phyloP scores from a whole-genome alignment of 2,329 filamentous ascomycete species.

The Aspergillus pseudoviridinutans region DNA sequence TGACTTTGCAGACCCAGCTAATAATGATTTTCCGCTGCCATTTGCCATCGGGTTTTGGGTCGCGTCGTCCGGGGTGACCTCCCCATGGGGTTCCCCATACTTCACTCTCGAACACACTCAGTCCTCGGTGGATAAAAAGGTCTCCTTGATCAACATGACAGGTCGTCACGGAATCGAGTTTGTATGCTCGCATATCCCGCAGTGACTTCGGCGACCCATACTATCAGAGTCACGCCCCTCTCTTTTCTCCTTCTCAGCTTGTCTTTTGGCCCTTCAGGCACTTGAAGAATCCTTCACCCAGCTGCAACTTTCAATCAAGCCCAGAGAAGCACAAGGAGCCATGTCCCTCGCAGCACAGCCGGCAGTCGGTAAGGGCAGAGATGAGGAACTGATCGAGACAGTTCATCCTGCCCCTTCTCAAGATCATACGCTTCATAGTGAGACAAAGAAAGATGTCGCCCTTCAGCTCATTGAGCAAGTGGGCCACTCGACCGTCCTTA shows the following conservation, averaged over 20 bases:
- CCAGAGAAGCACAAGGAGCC: constrained; percentile 1
- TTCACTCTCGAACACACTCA: not conserved
- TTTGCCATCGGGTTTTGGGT: constrained; percentile 7
- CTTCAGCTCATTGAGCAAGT: constrained; percentile 47
- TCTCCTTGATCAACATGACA: not conserved
- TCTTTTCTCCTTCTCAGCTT: not conserved
- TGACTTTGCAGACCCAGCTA: not conserved
- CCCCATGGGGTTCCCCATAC: constrained; percentile 23
- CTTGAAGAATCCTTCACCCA: not conserved
- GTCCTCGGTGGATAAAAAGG: not conserved
- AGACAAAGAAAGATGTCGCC: constrained; percentile 43
- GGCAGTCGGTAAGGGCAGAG: constrained; percentile 12
- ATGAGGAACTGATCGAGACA: constrained; percentile 27
- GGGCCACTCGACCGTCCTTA: constrained; percentile 46
- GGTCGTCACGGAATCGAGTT: not conserved
- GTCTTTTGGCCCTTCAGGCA: not conserved
- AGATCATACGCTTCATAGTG: not conserved
- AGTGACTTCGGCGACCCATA: not conserved
- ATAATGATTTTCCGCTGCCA: not conserved
- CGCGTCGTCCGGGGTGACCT: constrained; percentile 15
- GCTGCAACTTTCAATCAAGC: not conserved
- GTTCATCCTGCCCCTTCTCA: constrained; percentile 11
- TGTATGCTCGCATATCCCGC: not conserved
- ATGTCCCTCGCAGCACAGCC: constrained; percentile 19
- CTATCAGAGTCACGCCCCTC: not conserved